A percentile compares a stretch with the other conserved stretches of the same genome.
phyloP scores from a whole-genome alignment of 257 asterid genomes.

The Schizonepeta tenuifolia region DNA sequence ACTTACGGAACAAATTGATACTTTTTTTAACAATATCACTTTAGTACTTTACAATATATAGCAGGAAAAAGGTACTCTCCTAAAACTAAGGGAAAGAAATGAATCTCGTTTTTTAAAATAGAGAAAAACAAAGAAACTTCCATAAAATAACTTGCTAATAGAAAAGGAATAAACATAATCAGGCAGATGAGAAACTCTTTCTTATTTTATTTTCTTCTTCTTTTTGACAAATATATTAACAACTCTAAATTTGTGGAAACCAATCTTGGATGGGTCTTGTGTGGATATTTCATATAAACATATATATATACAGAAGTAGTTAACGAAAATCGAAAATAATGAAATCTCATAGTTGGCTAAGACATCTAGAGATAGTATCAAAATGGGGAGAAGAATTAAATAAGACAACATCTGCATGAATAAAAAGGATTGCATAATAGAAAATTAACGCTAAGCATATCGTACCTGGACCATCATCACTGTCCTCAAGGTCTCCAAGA shows the following conservation, averaged over 20 bases:
- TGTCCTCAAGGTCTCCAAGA: slow-evolving; percentile 84
- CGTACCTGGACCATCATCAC: slow-evolving; percentile 87
- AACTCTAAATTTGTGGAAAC: too few relatives aligned
- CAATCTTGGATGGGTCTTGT: too few relatives aligned
- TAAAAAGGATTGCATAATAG: background rate
- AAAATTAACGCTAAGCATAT: background rate
- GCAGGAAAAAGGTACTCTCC: background rate
- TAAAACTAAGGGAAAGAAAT: background rate
- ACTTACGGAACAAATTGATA: background rate
- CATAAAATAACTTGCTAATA: background rate
- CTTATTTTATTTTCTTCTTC: too few relatives aligned
- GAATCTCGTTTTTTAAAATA: background rate
- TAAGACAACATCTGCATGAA: slow-evolving; percentile 20
- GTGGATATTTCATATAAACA: too few relatives aligned
- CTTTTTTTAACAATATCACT: too few relatives aligned
- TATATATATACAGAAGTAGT: too few relatives aligned
- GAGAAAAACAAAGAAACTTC: background rate
- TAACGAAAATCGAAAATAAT: too few relatives aligned
- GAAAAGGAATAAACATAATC: background rate
- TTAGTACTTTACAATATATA: background rate
- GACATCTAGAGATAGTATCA: background rate
- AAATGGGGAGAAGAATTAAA: background rate
- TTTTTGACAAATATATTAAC: too few relatives aligned
- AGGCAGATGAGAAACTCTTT: too few relatives aligned
- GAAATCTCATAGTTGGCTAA: background rate